Evolutionary conservation across 495 filamentous ascomycete species (phyloP), one percentile per base, ranked within the genome.

Genomic region (Evernia prunastri): DNA sequence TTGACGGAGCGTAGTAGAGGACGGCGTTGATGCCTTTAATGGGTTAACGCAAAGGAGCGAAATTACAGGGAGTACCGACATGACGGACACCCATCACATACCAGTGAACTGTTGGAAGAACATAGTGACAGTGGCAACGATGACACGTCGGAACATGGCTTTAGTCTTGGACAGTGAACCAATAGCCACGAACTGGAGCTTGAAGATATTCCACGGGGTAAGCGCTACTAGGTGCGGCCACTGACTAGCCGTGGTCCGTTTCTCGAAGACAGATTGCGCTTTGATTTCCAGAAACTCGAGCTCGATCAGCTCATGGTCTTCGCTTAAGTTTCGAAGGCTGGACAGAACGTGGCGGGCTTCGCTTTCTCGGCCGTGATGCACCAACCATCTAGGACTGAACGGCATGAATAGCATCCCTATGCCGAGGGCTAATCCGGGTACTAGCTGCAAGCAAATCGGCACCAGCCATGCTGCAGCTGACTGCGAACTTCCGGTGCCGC

Each of bases 221-320:
- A 80, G 78, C 53, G 87, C 84, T 2, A 79, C 79, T 9, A 90
- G 70, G 18, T 85, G 72, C 7, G 89, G 89, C 75, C 89, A 95
- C 40, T 88, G 77, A 67, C 89, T 86, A 3, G 82, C 81, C 1
- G 87, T 79, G 35, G 84, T 88, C 20, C 87, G 83, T 75, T 92
- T 90, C 75, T 94, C 90, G 61, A 92, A 89, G 60, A 86, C 80
- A 7, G 86, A 86, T 63, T 90, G 88, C 0, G 89, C 88, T 72
- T 87, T 87, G 73, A 96, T 92, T 71, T 94, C 91, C 36, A 90
- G 79, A 72, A 87, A 92, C 68, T 93, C 91, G 33, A 89, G 81
- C 69, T 87, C 80, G 54, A 94, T 82, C 0, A 86, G 77, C 60
- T 88, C 84, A 67, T 87, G 81, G 65, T 88, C 82, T 23, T 74